Conservation (phyloP, 495 filamentous ascomycete species). For the Daldinia concentrica region DNA sequence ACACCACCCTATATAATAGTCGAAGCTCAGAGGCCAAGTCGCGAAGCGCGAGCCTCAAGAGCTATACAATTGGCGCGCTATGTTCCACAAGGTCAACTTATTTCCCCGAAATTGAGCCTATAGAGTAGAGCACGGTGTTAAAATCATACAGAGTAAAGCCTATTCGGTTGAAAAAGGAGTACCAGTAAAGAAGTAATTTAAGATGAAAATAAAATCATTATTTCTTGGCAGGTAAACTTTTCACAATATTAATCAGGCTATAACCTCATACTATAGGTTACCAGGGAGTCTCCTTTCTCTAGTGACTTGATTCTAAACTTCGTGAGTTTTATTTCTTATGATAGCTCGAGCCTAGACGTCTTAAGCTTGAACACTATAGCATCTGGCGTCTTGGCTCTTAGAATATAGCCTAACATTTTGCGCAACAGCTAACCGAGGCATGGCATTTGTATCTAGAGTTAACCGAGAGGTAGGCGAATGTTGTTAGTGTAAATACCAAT, state of each 20-base stretch:
- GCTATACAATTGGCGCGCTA: not conserved
- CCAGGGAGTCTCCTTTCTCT: not conserved
- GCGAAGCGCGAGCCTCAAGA: not conserved
- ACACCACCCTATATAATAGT: not conserved
- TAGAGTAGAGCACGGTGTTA: not conserved
- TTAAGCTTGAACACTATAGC: not conserved
- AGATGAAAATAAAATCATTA: not conserved
- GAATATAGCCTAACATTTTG: not conserved
- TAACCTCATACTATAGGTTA: not conserved
- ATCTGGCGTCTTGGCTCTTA: not conserved
- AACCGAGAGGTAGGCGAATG: not conserved
- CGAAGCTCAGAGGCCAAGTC: not conserved
- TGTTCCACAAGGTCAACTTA: not conserved
- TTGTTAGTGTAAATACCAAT: not conserved
- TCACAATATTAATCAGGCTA: not conserved
- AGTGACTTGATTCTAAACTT: not conserved
- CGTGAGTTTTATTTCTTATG: not conserved
- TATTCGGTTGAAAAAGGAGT: not conserved
- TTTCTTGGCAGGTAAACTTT: not conserved
- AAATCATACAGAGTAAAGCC: not conserved
- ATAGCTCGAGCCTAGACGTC: not conserved
- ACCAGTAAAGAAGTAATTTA: not conserved
- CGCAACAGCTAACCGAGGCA: not conserved
- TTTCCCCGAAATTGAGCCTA: constrained; percentile 3
- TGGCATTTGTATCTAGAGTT: not conserved